Evolutionary conservation across 75 land plant genomes (phyloP), one percentile per base, ranked within the genome.

Genomic region (Cupressus sempervirens): DNA sequence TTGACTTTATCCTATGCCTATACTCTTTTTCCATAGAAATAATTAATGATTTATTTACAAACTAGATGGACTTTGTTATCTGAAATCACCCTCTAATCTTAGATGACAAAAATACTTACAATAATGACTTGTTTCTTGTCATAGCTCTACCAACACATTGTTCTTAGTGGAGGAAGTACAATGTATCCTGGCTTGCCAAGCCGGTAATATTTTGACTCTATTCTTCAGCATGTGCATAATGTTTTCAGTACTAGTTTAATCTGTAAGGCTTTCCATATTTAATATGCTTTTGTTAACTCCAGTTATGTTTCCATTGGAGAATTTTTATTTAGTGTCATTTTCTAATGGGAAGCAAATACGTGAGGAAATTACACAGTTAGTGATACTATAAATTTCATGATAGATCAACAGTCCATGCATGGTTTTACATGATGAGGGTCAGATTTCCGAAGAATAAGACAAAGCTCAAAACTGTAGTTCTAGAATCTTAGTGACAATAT

Each of bases 151-250:
- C 98, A 96, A 84, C 98, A 96, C 86, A 96, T 98, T 86, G 99
- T 98, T 58, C 90, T 98, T 36, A 98, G 99, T 88, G 99, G 99
- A 82, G 99, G 99, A 84, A 98, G 97, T 86, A 98, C 99, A 56
- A 98, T 98, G 99, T 98, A 96, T 91, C 99, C 99, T 85, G 99
- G 99, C 84, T 88, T 98, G 86, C 99, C 99, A 76, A 98, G 99
- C 91, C 93, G 98, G 99, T 96, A 92, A 74, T 86, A n/a, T 68
- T 13, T 30, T 52, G 43, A 82, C 56, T 79, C 52, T 79, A 79
- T n/a, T 79, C 50, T 79, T 11, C 20, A 79, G 30, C 15, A 0
- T 45, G 14, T 79, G 15, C 20, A 43, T 79, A 79, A 45, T 45
- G 50, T 26, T 45, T 29, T 79, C 1, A 26, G 48, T 0, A 36